Evolutionary conservation across 2,329 filamentous ascomycete genomes (phyloP).

Genomic region (Cordyceps farinosa): DNA sequence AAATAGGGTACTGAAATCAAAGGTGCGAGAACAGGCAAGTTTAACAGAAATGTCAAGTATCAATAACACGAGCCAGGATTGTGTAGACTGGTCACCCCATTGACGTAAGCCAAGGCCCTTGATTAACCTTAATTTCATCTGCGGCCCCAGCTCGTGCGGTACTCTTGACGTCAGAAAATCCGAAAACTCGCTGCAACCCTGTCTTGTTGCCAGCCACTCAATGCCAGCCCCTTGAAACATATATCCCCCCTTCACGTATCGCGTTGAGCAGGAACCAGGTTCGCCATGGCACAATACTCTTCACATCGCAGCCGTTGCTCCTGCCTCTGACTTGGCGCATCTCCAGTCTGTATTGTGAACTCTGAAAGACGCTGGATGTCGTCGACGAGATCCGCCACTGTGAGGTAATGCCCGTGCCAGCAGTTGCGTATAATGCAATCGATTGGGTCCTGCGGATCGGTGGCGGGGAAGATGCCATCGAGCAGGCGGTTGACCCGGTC

Average conservation of each 20-base stretch:
- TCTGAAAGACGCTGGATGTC: constrained; percentile 12
- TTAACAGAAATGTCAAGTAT: too few species aligned
- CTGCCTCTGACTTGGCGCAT: background rate
- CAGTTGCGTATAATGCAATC: constrained; percentile 22
- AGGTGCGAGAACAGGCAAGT: too few species aligned
- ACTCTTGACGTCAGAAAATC: too few species aligned
- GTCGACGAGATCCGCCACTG: constrained; percentile 18
- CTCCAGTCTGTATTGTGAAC: background rate
- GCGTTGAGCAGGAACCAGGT: background rate
- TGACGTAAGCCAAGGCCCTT: too few species aligned
- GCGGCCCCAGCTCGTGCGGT: too few species aligned
- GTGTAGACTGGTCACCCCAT: too few species aligned
- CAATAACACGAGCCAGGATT: too few species aligned
- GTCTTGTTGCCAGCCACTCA: too few species aligned
- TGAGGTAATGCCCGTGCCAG: constrained; percentile 19
- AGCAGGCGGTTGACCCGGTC: constrained; percentile 19
- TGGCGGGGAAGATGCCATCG: constrained; percentile 17
- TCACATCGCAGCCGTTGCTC: background rate
- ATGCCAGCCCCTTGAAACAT: too few species aligned
- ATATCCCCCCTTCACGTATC: background rate
- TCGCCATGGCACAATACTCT: background rate
- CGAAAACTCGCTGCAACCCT: too few species aligned
- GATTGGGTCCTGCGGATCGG: constrained; percentile 17
- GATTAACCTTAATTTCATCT: too few species aligned
- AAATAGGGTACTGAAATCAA: too few species aligned